phyloP scores from a whole-genome alignment of 2,329 filamentous ascomycete genomes.

The Hypoxylon sp. region DNA sequence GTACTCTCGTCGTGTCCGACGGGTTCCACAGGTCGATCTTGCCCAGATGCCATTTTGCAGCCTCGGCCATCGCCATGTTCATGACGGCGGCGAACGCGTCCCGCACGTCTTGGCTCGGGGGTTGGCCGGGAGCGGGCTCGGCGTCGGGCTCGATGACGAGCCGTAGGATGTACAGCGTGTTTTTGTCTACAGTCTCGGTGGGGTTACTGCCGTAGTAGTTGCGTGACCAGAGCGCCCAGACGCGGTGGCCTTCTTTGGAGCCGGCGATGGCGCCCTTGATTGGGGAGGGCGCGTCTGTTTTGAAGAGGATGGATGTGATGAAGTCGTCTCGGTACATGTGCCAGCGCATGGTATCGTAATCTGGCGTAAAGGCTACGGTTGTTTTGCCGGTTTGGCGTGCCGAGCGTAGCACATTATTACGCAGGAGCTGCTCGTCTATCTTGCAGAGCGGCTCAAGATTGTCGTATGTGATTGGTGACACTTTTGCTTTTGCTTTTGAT shows the following conservation, averaged over 20 bases:
- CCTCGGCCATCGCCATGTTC: slow-evolving; percentile 77
- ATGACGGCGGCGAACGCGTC: slow-evolving; percentile 75
- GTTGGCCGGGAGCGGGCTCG: slow-evolving; percentile 54
- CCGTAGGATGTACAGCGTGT: slow-evolving; percentile 78
- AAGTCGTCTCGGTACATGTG: slow-evolving; percentile 87
- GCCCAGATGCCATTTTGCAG: slow-evolving; percentile 77
- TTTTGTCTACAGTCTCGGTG: slow-evolving; percentile 65
- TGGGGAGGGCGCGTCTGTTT: slow-evolving; percentile 49
- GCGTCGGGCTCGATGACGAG: slow-evolving; percentile 75
- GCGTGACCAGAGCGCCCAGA: slow-evolving; percentile 82
- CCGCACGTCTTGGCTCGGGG: slow-evolving; percentile 55
- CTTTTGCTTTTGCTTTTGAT: slow-evolving; percentile 18
- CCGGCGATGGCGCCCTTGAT: slow-evolving; percentile 79
- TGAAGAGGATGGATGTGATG: slow-evolving; percentile 75
- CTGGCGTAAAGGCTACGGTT: slow-evolving; percentile 77
- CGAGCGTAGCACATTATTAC: slow-evolving; percentile 62
- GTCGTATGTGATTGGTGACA: slow-evolving; percentile 67
- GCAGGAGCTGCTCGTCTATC: slow-evolving; percentile 75
- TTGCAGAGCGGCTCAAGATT: slow-evolving; percentile 74
- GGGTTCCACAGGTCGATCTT: slow-evolving; percentile 90
- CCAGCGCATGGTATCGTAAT: slow-evolving; percentile 79
- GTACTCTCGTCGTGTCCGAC: slow-evolving; percentile 63
- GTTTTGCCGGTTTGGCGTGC: slow-evolving; percentile 59
- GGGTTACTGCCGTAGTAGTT: slow-evolving; percentile 72
- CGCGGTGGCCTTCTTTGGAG: slow-evolving; percentile 60